Conservation (phyloP, 1,139 yeast genomes). For the Scheffersomyces quercinus region DNA sequence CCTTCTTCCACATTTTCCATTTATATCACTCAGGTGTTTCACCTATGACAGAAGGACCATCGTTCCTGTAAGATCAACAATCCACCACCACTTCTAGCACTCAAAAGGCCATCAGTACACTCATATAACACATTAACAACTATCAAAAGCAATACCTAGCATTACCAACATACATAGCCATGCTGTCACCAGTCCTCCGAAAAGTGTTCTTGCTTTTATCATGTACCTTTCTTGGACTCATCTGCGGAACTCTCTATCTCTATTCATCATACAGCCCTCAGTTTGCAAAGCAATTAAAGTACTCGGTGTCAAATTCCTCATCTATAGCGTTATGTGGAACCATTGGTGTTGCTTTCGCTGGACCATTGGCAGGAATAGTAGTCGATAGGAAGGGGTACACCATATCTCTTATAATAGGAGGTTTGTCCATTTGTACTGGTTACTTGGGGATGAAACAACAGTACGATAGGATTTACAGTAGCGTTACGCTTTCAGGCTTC, state of each 20-base stretch:
- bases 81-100: too few relatives aligned
- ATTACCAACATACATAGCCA: slow-evolving; percentile 1
- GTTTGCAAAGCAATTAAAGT: slow-evolving; percentile 50
- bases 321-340: slow-evolving; percentile 60
- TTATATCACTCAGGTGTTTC: too few relatives aligned
- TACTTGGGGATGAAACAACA: slow-evolving; percentile 51
- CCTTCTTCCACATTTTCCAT: too few relatives aligned
- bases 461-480: slow-evolving; percentile 32
- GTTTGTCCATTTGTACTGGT: slow-evolving; percentile 40
- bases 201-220: slow-evolving; percentile 41
- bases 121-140: neutral
- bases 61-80: too few relatives aligned
- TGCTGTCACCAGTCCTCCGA: slow-evolving; percentile 27
- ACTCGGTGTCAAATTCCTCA: slow-evolving; percentile 57
- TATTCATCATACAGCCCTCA: slow-evolving; percentile 68
- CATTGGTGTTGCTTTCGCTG: slow-evolving; percentile 56
- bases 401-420: slow-evolving; percentile 45
- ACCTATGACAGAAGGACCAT: too few relatives aligned
- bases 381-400: slow-evolving; percentile 59
- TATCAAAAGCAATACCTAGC: neutral
- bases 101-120: neutral
- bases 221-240: slow-evolving; percentile 53
- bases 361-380: slow-evolving; percentile 58
- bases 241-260: slow-evolving; percentile 61
- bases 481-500: slow-evolving; percentile 34